Evolutionary conservation across 176 grass and related monocot species (phyloP), one percentile per base, ranked within the genome.

Genomic region (Aegilops speltoides): DNA sequence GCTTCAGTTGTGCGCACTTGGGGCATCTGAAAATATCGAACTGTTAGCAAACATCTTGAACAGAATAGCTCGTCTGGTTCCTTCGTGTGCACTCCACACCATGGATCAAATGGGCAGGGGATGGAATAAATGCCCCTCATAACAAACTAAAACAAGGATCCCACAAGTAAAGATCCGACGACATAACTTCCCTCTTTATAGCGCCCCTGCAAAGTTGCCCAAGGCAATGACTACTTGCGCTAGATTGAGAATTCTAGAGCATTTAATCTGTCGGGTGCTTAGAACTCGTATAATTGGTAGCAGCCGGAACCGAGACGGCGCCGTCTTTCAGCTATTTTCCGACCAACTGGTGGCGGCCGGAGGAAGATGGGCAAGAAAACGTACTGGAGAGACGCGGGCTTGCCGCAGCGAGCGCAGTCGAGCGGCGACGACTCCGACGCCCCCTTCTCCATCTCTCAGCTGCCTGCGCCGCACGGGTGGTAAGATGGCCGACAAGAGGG

Each of bases 311-410:
- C 20, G 57, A 61, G n/a, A 62, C 20, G 22, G n/a, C n/a, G n/a
- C 59, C 59, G 20, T 24, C 20, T 62, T 62, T 62, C n/a, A 24
- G 22, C n/a, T 24, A 62, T 23, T 23, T 3, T 61, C 29, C 67
- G n/a, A 46, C 36, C 9, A 32, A 28, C 36, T 61, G 10, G 36
- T 16, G 17, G 13, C 15, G 17, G 20, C 25, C 25, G 54, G 52
- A 56, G 56, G 46, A 43, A 17, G 79, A 25, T 31, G 78, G 33
- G 59, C 31, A 43, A 70, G 48, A 23, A 33, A 46, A 75, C 89
- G 62, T 91, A 98, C 93, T 96, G 96, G 17, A 98, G 90, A 17
- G 46, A 63, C 46, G 93, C 96, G 20, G 96, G 96, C 86, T 98
- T 96, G 79, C 93, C 94, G 74, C 97, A 99, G 79, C 85, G 92